Conservation (phyloP, 2,329 filamentous ascomycete genomes). For the Paraphaeosphaeria minitans region DNA sequence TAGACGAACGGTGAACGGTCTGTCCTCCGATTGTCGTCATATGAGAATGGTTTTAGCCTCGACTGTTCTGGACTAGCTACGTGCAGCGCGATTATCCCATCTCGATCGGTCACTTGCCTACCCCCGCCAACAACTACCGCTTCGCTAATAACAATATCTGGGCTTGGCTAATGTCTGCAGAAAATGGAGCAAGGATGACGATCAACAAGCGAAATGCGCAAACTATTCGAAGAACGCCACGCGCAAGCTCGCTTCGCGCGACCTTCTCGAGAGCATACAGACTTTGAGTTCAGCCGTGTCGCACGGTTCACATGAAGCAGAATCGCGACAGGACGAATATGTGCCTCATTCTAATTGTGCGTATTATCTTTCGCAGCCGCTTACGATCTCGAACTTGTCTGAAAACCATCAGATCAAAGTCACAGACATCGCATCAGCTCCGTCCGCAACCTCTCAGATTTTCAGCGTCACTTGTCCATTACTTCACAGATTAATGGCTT, state of each 20-base stretch:
- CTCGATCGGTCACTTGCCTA: too few relatives aligned
- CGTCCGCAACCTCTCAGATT: conserved; percentile 49
- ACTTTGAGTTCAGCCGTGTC: conserved; percentile 36
- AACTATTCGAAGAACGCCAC: conserved; percentile 16
- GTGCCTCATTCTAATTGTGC: conserved; percentile 68
- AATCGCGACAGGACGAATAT: conserved; percentile 60
- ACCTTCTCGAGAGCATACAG: conserved; percentile 43
- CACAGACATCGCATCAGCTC: conserved; percentile 51
- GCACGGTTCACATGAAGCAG: conserved; percentile 50
- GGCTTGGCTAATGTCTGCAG: conserved; percentile 40
- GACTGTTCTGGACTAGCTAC: too few relatives aligned
- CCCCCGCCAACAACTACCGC: too few relatives aligned
- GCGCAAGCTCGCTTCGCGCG: conserved; percentile 48
- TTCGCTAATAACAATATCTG: too few relatives aligned
- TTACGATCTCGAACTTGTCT: too few relatives aligned
- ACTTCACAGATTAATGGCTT: conserved; percentile 41
- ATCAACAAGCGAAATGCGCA: conserved; percentile 31
- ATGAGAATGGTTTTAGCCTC: too few relatives aligned
- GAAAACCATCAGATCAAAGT: conserved; percentile 52
- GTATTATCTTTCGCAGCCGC: conserved; percentile 37
- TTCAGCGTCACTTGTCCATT: too few relatives aligned
- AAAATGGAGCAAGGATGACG: conserved; percentile 52
- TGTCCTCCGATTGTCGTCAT: too few relatives aligned
- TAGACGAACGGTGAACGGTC: too few relatives aligned
- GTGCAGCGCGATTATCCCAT: conserved; percentile 18